A percentile compares a stretch with the other conserved stretches of the same genome.
phyloP scores from a whole-genome alignment of 2,329 filamentous ascomycete species.

The Macrophomina phaseolina region DNA sequence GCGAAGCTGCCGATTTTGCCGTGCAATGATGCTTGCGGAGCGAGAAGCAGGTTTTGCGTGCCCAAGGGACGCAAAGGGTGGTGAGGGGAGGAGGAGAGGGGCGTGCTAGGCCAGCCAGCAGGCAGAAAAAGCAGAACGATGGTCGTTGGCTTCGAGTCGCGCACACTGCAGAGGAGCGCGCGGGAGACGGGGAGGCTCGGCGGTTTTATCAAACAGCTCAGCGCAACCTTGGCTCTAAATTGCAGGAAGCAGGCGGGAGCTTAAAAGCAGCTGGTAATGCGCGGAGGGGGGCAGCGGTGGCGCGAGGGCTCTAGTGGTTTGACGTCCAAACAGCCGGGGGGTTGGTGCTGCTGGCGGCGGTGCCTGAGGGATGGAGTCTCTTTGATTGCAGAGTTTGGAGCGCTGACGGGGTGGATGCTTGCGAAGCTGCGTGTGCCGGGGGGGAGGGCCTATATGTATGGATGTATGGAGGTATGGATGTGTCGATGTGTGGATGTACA shows the following conservation, averaged over 20 bases:
- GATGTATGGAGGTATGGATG: too few species aligned
- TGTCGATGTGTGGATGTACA: too few species aligned
- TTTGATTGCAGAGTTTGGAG: neutral
- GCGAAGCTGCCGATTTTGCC: neutral
- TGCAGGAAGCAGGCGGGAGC: neutral
- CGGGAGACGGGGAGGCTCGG: neutral
- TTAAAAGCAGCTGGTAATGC: neutral
- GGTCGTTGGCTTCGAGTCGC: neutral
- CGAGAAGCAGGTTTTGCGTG: slow-evolving; percentile 8
- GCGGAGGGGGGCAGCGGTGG: neutral
- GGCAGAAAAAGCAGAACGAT: neutral
- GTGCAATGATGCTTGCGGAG: neutral
- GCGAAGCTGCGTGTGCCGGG: neutral
- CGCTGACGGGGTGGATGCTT: neutral
- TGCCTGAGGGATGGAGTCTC: slow-evolving; percentile 3
- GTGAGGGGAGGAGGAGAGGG: neutral
- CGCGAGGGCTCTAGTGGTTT: neutral
- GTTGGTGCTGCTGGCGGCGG: neutral
- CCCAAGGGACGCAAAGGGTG: neutral
- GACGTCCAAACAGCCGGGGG: neutral
- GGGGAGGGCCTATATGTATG: neutral
- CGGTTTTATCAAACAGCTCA: slow-evolving; percentile 12
- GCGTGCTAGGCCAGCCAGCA: slow-evolving; percentile 19
- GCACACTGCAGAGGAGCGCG: neutral
- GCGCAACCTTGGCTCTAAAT: neutral